phyloP scores from a whole-genome alignment of 169 alveolate genomes.

The Eimeria maxima region DNA sequence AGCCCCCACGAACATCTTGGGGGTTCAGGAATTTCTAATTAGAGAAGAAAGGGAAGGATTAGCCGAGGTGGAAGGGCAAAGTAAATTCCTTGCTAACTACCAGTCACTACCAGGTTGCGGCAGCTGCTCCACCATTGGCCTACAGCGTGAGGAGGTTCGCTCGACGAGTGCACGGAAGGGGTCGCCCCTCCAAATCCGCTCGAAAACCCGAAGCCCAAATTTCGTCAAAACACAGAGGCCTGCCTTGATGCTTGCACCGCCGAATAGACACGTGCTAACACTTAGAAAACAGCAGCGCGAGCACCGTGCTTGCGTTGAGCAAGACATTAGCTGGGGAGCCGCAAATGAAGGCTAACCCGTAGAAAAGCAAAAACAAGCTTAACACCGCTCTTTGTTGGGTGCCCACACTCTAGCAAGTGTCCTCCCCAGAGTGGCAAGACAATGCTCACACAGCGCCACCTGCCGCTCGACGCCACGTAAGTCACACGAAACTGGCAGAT shows the following conservation, averaged over 20 bases:
- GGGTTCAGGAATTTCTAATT: not conserved
- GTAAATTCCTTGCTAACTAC: not conserved
- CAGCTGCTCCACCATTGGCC: not conserved
- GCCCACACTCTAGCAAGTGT: not conserved
- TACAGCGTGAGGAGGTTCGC: not conserved
- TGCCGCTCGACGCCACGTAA: not conserved
- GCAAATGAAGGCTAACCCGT: not conserved
- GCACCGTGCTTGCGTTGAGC: not conserved
- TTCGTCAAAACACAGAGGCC: not conserved
- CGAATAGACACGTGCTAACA: not conserved
- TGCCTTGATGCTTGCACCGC: not conserved
- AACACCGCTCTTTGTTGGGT: not conserved
- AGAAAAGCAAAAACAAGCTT: not conserved
- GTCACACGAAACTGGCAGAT: not conserved
- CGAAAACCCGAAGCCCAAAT: not conserved
- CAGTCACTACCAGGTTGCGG: not conserved
- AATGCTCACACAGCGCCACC: not conserved
- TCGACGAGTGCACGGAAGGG: not conserved
- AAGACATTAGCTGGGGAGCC: not conserved
- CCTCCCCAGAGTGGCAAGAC: not conserved
- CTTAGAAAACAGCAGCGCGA: not conserved
- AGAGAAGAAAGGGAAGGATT: not conserved
- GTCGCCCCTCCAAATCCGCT: not conserved
- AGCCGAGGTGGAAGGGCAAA: not conserved
- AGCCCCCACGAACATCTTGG: not conserved